These are phyloP conservation scores for Ballota nigra DNA, from an alignment of 257 asterid species.

Conservation along the genomic window DNA sequence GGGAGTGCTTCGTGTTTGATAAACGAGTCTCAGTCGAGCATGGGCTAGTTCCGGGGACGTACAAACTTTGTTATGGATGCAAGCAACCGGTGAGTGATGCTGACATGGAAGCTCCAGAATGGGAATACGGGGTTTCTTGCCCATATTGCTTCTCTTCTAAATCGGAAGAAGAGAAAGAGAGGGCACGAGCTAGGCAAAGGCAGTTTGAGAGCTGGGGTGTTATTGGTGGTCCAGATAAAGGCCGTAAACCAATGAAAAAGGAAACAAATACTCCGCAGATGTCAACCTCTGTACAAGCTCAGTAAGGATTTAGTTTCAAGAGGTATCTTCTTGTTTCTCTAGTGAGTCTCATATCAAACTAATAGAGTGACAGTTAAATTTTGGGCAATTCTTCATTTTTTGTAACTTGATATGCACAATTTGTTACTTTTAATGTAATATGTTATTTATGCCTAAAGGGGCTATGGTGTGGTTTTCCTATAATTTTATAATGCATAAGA, in stretches of 20 bases:
- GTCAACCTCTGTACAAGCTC: constrained; percentile 33
- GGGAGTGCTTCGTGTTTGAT: constrained; percentile 95
- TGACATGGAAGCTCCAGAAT: constrained; percentile 88
- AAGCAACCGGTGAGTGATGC: constrained; percentile 84
- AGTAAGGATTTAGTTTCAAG: neutral
- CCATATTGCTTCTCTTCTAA: constrained; percentile 82
- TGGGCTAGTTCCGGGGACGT: constrained; percentile 76
- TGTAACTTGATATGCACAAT: neutral
- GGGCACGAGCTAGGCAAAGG: constrained; percentile 86
- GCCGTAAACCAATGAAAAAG: constrained; percentile 52
- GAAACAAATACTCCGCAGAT: constrained; percentile 29
- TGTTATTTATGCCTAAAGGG: neutral
- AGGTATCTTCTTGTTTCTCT: neutral
- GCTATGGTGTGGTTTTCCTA: neutral
- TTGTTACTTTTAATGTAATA: neutral
- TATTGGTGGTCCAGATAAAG: constrained; percentile 95
- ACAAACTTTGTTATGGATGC: constrained; percentile 95
- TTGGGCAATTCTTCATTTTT: neutral
- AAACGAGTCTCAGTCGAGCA: constrained; percentile 96
- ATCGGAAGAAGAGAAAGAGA: constrained; percentile 90
- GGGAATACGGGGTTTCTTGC: constrained; percentile 87
- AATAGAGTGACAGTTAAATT: neutral
- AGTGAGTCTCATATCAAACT: neutral
- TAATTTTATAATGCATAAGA: no score
- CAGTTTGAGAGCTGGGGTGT: constrained; percentile 91